Base-by-base conservation (phyloP, 345 rosid species). In the Boechera divaricarpa region DNA sequence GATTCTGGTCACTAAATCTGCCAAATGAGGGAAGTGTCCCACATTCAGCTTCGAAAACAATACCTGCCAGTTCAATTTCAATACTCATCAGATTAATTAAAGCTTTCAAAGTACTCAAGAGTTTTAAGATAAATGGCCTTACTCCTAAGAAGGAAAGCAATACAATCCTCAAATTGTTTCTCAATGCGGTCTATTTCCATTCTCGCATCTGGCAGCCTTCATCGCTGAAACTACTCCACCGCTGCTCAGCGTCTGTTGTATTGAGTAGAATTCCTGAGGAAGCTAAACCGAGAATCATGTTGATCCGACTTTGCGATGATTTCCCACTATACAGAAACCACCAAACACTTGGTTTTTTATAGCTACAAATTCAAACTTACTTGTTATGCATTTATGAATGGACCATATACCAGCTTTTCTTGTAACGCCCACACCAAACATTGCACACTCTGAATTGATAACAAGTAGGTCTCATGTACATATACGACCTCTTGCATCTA, bases 391-490 rank as follows among this genome's bases (percentile, higher is more conserved):
- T n/a, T 18, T 48, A 54, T 36, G 63, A 44, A 48, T 55, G 57
- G 51, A 55, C n/a, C 71, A 67, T 51, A 0, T 63, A 95, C 99
- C 93, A 95, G 86, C 80, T 95, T 95, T 78, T 91, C 99, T 54
- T 97, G 98, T 80, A 90, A n/a, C n/a, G n/a, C n/a, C n/a, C n/a
- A 96, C 72, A 95, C 94, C 76, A 95, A 95, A 80, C 99, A 95
- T 53, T 92, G 99, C 75, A n/a, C n/a, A n/a, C 98, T 82, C 86
- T 95, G 99, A 74, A 95, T 92, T 38, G 94, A 91, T 79, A 92
- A 71, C 73, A 95, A 83, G 83, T 92, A 95, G 61, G 93, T 88
- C 81, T 95, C 98, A 7, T 95, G 99, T 49, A 91, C 99, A 83
- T 95, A 96, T 79, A 95, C 91, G 82, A 91, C 96, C 81, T 89